These are phyloP conservation scores for Phytopythium vexans DNA, from an alignment of 352 stramenopile species.

Conservation along the genomic window DNA sequence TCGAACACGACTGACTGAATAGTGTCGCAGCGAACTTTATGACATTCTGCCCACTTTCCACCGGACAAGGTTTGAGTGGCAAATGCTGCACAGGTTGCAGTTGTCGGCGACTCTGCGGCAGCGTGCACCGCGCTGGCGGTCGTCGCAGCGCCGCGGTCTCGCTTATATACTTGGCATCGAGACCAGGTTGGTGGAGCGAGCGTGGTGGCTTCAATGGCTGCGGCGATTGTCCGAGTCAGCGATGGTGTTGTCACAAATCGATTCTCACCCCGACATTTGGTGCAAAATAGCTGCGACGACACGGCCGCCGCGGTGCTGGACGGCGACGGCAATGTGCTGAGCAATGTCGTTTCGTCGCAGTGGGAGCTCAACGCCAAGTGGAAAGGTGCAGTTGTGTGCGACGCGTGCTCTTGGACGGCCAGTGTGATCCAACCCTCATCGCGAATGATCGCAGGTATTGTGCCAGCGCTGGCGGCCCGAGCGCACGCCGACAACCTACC, in stretches of 20 bases:
- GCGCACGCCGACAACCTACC: conserved; percentile 96
- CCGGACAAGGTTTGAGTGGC: neutral
- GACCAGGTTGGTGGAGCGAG: conserved; percentile 49
- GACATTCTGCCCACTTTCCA: neutral
- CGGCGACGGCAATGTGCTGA: conserved; percentile 89
- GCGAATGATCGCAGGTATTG: conserved; percentile 77
- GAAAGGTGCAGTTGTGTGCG: conserved; percentile 41
- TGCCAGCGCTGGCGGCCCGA: conserved; percentile 92
- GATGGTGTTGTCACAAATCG: neutral
- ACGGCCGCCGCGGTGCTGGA: conserved; percentile 90
- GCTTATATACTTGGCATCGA: conserved; percentile 94
- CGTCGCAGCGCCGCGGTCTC: conserved; percentile 11
- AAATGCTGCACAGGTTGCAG: conserved; percentile 6
- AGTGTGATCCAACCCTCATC: neutral
- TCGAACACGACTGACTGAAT: no score
- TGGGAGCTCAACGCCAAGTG: conserved; percentile 86
- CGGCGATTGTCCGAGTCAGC: neutral
- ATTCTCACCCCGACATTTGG: neutral
- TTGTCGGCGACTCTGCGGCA: neutral
- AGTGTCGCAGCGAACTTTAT: no score
- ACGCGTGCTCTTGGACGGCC: neutral
- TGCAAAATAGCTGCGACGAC: conserved; percentile 88
- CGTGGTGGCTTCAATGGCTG: neutral
- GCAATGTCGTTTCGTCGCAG: conserved; percentile 93
- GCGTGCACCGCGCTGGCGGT: conserved; percentile 2